phyloP scores from a whole-genome alignment of 495 filamentous ascomycete species.

The Neurospora sp. region DNA sequence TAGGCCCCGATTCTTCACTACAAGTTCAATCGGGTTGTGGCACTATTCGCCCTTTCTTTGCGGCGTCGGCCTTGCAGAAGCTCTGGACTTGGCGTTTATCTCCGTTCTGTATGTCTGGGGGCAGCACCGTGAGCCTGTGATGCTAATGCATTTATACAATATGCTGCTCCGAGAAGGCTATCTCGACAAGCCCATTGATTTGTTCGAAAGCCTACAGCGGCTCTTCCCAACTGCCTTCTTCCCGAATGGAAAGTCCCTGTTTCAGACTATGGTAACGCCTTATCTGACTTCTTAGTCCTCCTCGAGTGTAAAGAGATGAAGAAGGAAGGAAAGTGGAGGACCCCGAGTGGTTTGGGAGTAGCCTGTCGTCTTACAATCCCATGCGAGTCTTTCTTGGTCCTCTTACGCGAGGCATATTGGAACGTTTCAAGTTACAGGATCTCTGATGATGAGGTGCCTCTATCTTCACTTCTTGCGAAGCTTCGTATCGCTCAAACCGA shows the following conservation, averaged over 20 bases:
- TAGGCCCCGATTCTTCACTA: conserved; percentile 29
- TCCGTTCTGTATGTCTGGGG: conserved; percentile 26
- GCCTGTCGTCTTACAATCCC: background rate
- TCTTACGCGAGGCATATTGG: conserved; percentile 15
- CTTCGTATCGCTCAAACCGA: conserved; percentile 21
- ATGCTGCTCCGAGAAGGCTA: conserved; percentile 33
- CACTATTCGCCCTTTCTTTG: conserved; percentile 43
- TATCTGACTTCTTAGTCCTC: background rate
- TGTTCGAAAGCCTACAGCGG: conserved; percentile 1
- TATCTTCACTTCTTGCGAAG: conserved; percentile 9
- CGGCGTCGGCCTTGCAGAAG: conserved; percentile 34
- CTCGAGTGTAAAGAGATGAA: background rate
- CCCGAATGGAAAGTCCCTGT: conserved; percentile 21
- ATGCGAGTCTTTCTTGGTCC: background rate
- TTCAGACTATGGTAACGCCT: conserved; percentile 17
- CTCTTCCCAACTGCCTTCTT: conserved; percentile 17
- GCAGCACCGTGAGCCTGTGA: conserved; percentile 11
- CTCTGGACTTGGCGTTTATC: conserved; percentile 25
- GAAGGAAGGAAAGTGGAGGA: background rate
- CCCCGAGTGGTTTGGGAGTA: background rate
- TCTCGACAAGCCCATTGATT: conserved; percentile 17
- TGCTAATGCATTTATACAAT: conserved; percentile 32
- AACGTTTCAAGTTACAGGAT: conserved; percentile 18
- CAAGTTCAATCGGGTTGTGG: conserved; percentile 38
- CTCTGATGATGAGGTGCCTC: conserved; percentile 20